These are phyloP conservation scores for Phlebiopsis gigantea DNA, from an alignment of 768 basidiomycete genomes.

Conservation along the genomic window DNA sequence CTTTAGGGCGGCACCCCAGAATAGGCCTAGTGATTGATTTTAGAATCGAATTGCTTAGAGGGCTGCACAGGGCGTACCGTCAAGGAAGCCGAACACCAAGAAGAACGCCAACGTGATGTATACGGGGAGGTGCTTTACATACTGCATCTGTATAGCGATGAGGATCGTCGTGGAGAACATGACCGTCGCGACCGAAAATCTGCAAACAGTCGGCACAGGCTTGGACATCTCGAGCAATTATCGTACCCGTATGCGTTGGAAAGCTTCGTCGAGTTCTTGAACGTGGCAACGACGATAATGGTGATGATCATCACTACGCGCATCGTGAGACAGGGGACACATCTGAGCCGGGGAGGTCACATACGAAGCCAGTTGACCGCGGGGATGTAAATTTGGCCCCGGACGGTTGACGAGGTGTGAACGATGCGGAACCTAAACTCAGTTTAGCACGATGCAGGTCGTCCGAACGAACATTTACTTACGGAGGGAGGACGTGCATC, in stretches of 20 bases:
- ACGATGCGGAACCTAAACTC: conserved; percentile 38
- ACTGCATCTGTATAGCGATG: conserved; percentile 51
- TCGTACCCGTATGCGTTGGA: conserved; percentile 46
- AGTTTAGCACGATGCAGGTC: not conserved
- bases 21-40: conserved; percentile 31
- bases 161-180: conserved; percentile 59
- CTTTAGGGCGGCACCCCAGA: conserved; percentile 59
- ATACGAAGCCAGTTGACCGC: conserved; percentile 49
- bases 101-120: conserved; percentile 42
- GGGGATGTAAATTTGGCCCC: conserved; percentile 66
- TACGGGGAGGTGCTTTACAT: conserved; percentile 45
- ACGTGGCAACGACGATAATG: conserved; percentile 51
- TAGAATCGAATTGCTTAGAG: not conserved
- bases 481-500: conserved; percentile 51
- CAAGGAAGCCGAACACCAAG: conserved; percentile 56
- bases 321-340: not conserved
- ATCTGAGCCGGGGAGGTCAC: conserved; percentile 10
- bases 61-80: conserved; percentile 31
- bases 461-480: conserved; percentile 2
- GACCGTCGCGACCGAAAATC: conserved; percentile 61
- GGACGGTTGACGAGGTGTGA: conserved; percentile 54
- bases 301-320: conserved; percentile 41
- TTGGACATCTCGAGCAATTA: not conserved
- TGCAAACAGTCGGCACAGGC: conserved; percentile 15
- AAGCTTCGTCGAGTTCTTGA: conserved; percentile 46